These are phyloP conservation scores for Balansia obtecta DNA, from an alignment of 2,329 filamentous ascomycete species.

Conservation along the genomic window DNA sequence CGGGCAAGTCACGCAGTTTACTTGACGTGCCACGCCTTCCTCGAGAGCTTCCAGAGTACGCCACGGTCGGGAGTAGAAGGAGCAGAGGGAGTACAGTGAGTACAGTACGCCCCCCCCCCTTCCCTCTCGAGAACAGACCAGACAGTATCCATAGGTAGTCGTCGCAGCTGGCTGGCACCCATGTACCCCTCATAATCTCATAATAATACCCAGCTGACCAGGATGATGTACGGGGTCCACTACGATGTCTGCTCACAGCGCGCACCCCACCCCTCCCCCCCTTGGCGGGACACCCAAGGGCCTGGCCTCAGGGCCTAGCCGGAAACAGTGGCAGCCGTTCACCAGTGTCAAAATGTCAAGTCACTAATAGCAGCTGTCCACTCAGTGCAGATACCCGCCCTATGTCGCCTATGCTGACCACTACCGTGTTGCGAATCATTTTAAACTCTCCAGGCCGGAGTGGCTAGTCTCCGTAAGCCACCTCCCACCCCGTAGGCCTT, in stretches of 20 bases:
- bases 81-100: too few relatives aligned
- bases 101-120: not conserved
- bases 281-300: not conserved
- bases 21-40: not conserved
- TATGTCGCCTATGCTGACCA: conserved; percentile 11
- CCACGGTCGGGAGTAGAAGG: too few relatives aligned
- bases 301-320: not conserved
- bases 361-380: conserved; percentile 7
- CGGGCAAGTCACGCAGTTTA: not conserved
- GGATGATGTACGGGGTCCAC: not conserved
- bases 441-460: not conserved
- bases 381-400: conserved; percentile 6
- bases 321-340: not conserved
- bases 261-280: not conserved
- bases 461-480: conserved; percentile 7
- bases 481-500: conserved; percentile 5
- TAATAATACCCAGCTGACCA: conserved; percentile 5
- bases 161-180: too few relatives aligned
- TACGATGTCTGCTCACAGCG: too few relatives aligned
- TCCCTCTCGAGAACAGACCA: too few relatives aligned
- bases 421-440: conserved; percentile 9
- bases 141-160: too few relatives aligned
- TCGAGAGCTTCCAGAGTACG: conserved; percentile 2
- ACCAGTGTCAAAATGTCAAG: too few relatives aligned
- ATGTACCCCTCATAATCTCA: too few relatives aligned